Evolutionary conservation across 2,329 filamentous ascomycete species (phyloP), one percentile per base, ranked within the genome.

Genomic region (Pseudogymnoascus sp.): DNA sequence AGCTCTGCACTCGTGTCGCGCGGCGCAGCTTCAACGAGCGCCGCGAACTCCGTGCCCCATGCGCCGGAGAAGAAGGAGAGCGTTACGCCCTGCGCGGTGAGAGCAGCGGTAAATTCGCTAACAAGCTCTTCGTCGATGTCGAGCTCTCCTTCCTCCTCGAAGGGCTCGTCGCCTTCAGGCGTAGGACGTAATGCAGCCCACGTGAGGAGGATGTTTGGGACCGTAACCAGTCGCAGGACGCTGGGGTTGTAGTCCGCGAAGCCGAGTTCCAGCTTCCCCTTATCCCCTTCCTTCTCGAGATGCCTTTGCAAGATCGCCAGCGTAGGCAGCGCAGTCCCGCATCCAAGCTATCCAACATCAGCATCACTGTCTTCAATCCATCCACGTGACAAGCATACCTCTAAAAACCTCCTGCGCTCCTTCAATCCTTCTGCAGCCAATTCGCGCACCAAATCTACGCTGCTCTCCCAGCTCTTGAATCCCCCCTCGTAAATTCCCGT

Each of bases 381-480:
- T 57, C 37, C 41, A 60, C 41, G 30, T 54, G 16, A 43, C 54
- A 62, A 65, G 64, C 65, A 41, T 65, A 71, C 70, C 68, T 72
- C 70, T 16, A 72, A 38, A 62, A 70, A 58, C 38, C 63, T 68
- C 20, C 64, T 61, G n/a, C 57, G 41, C 28, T n/a, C 34, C 57
- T 20, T 64, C 20, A 22, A 63, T 20, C 16, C 61, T 58, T 37
- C 37, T 35, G 14, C 14, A 4, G 78, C 78, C 30, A 87, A 72
- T n/a, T 88, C 83, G 70, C 85, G 89, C 58, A 90, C 88, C 16
- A 94, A 78, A 71, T 94, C 90, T 59, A 91, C 79, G 63, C 87
- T 90, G 74, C 89, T 92, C 75, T 94, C 90, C 90, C 90, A 94
- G 68, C 88, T 92, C 77, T 94, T 94, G 77, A 93, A 91, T 22